A percentile compares a stretch with the other conserved stretches of the same genome.
Evolutionary conservation across 2,329 filamentous ascomycete genomes (phyloP).

Genomic region (Fusarium devonianum): DNA sequence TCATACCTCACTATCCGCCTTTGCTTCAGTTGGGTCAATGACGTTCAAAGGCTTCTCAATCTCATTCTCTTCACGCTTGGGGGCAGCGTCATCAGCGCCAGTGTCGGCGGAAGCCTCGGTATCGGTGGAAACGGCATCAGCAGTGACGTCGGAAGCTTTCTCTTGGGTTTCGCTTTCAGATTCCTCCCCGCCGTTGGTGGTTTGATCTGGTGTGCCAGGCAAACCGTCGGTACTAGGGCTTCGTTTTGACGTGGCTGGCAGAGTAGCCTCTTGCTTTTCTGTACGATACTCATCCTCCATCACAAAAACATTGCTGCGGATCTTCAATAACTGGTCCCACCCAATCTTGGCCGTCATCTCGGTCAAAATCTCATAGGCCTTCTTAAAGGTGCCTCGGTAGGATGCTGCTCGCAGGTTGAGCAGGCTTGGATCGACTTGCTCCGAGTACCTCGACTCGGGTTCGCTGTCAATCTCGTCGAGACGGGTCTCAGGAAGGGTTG

Average conservation of each 20-base stretch:
- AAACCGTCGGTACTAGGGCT: slow-evolving; percentile 83
- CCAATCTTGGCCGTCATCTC: slow-evolving; percentile 97
- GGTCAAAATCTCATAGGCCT: slow-evolving; percentile 91
- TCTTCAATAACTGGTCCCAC: slow-evolving; percentile 95
- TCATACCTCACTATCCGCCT: slow-evolving; percentile 74
- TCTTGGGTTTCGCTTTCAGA: slow-evolving; percentile 45
- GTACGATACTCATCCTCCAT: slow-evolving; percentile 99
- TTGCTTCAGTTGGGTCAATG: slow-evolving; percentile 78
- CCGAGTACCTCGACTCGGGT: slow-evolving; percentile 78
- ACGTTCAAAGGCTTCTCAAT: slow-evolving; percentile 84
- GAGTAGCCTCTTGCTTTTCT: slow-evolving; percentile 73
- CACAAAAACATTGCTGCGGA: slow-evolving; percentile 95
- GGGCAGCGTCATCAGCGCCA: slow-evolving; percentile 16
- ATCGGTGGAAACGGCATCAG: slow-evolving; percentile 18
- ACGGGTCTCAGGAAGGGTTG: slow-evolving; percentile 85
- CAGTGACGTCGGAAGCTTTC: slow-evolving; percentile 42
- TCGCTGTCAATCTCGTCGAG: slow-evolving; percentile 97
- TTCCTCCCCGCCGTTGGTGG: slow-evolving; percentile 56
- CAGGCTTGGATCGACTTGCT: slow-evolving; percentile 86
- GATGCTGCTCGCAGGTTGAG: slow-evolving; percentile 84
- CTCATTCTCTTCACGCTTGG: slow-evolving; percentile 51
- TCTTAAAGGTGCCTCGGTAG: slow-evolving; percentile 94
- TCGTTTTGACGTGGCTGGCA: slow-evolving; percentile 60
- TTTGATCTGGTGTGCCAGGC: slow-evolving; percentile 71
- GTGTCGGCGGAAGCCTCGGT: slow-evolving; percentile 44